Evolutionary conservation across 345 rosid species (phyloP), one percentile per base, ranked within the genome.

Genomic region (Acer campestre): DNA sequence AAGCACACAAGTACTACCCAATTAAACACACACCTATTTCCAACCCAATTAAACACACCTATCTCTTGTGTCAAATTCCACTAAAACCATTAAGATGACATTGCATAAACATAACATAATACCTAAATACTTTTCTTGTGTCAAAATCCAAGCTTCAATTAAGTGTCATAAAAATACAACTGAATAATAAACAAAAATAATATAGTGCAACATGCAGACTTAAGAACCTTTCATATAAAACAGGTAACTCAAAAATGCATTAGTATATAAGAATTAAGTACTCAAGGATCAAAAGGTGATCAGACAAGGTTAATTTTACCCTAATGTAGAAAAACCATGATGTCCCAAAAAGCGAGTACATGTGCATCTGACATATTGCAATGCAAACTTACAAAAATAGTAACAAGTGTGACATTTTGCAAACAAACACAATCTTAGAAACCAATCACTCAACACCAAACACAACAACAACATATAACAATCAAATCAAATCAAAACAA

Each of bases 311-410:
- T 40, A 40, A 40, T 40, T 40, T 29, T 4, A 29, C 3, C 31
- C 31, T 29, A 29, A 29, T 29, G 4, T 29, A 25, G 27, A 6
- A 20, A 40, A 9, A 14, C 38, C 56, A 72, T 20, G 18, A 14
- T 6, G 6, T 14, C 16, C 77, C 10, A 4, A 42, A 6, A 73
- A 9, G 62, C 5, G 42, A 64, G 65, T 1, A 71, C 20, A 67
- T 10, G 48, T 72, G 22, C 75, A 76, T 72, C 38, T 27, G 29
- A 55, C 53, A 71, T 48, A 79, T 64, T 67, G 31, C 22, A 42
- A 66, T 58, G 31, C 67, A 69, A 67, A 82, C 90, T 90, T 84
- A 83, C 86, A 67, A 80, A 79, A 40, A 62, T n/a, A 71, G 70
- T 25, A 25, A 25, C 27, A 25, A 25, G 27, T 25, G 1, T 73